These are phyloP conservation scores for Nothomitra cinnamomea DNA, from an alignment of 2,329 filamentous ascomycete species.

Conservation along the genomic window DNA sequence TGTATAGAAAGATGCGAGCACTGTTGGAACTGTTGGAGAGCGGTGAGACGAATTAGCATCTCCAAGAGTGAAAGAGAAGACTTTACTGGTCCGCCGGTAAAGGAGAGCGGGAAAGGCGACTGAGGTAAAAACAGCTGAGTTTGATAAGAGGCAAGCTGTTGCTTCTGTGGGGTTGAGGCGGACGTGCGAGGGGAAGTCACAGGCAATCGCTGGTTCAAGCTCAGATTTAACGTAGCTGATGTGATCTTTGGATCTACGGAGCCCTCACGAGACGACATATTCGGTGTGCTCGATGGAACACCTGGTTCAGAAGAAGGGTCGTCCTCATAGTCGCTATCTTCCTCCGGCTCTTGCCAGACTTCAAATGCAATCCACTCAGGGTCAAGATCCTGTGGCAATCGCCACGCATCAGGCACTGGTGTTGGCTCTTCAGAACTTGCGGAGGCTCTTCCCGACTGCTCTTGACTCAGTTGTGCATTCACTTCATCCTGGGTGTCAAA, in stretches of 20 bases:
- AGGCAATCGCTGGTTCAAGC: conserved; percentile 17
- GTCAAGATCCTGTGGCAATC: conserved; percentile 58
- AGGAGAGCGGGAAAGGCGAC: conserved; percentile 21
- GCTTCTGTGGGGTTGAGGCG: conserved; percentile 22
- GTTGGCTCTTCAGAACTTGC: conserved; percentile 10
- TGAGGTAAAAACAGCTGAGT: conserved; percentile 9
- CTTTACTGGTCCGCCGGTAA: conserved; percentile 26
- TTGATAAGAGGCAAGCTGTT: conserved; percentile 12
- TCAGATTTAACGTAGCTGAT: conserved; percentile 29
- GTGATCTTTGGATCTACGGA: conserved; percentile 26
- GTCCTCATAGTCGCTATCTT: conserved; percentile 32
- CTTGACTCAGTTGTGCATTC: conserved; percentile 27
- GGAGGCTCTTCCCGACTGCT: conserved; percentile 11
- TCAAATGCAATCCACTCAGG: conserved; percentile 86
- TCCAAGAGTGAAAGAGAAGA: conserved; percentile 69
- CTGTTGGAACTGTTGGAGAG: conserved; percentile 85
- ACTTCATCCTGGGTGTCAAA: conserved; percentile 20
- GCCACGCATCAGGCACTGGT: conserved; percentile 29
- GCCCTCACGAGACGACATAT: conserved; percentile 10
- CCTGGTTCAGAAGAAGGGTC: conserved; percentile 17
- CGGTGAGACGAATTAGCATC: conserved; percentile 70
- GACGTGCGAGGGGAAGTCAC: conserved; percentile 14
- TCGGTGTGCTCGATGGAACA: conserved; percentile 8
- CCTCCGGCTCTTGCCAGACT: conserved; percentile 52
- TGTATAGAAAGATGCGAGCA: conserved; percentile 75